Evolutionary conservation across 495 filamentous ascomycete genomes (phyloP).

Genomic region (Bacidia gigantensis): DNA sequence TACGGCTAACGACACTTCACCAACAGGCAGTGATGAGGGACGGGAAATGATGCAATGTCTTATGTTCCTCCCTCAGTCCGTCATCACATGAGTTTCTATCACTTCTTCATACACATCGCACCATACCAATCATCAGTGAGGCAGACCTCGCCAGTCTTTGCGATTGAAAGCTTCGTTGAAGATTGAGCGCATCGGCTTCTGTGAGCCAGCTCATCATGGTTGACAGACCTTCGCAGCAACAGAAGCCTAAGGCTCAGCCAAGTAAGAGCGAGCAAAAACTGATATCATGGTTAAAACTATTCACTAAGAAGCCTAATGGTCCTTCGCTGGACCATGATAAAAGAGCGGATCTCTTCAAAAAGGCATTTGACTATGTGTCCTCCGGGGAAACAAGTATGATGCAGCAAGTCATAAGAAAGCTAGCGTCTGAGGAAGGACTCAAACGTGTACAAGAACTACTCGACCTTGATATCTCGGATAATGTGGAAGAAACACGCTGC

Average conservation of each 20-base stretch:
- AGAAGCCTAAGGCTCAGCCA: not conserved
- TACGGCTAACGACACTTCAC: too few relatives aligned
- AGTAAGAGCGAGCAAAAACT: not conserved
- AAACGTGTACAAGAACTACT: slow-evolving; percentile 3
- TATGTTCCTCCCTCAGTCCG: too few relatives aligned
- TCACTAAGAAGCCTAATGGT: not conserved
- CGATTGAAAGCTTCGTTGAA: too few relatives aligned
- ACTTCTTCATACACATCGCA: too few relatives aligned
- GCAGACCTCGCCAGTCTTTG: too few relatives aligned
- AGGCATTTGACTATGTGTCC: not conserved
- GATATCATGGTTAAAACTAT: not conserved
- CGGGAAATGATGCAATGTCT: too few relatives aligned
- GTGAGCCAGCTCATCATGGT: not conserved
- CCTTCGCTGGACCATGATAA: not conserved
- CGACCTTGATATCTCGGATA: not conserved
- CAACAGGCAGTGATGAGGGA: too few relatives aligned
- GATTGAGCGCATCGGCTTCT: too few relatives aligned
- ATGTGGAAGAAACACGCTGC: not conserved
- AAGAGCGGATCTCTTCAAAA: slow-evolving; percentile 1
- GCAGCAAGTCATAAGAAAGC: slow-evolving; percentile 5
- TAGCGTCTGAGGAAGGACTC: slow-evolving; percentile 5
- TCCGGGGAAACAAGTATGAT: not conserved
- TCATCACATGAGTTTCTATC: too few relatives aligned
- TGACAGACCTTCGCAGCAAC: not conserved
- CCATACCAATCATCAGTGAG: too few relatives aligned